A percentile compares a stretch with the other conserved stretches of the same genome.
Conservation (phyloP, 1,284 basidiomycete species). For the Xerocomus minutiporus region DNA sequence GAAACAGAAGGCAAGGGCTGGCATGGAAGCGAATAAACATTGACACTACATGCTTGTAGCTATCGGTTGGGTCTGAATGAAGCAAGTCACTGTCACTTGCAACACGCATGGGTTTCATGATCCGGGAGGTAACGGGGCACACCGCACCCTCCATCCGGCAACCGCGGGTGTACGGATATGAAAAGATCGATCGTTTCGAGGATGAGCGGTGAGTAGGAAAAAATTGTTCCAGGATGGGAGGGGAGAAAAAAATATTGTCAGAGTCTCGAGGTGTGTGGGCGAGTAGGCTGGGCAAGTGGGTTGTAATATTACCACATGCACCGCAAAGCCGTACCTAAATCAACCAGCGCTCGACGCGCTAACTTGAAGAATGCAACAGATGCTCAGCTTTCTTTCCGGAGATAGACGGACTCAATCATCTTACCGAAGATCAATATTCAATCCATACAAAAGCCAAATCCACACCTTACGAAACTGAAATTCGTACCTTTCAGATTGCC, state of each 20-base stretch:
- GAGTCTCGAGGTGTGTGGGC: not conserved
- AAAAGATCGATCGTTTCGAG: conserved; percentile 20
- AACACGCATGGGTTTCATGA: conserved; percentile 20
- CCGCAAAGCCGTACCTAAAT: conserved; percentile 17
- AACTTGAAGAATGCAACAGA: conserved; percentile 9
- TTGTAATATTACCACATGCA: not conserved
- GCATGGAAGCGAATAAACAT: conserved; percentile 24
- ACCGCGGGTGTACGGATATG: conserved; percentile 33
- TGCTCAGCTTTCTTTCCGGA: conserved; percentile 24
- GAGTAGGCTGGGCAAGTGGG: not conserved
- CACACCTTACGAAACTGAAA: conserved; percentile 31
- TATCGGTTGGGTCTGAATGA: conserved; percentile 8
- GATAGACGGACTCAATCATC: conserved; percentile 30
- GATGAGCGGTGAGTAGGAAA: conserved; percentile 12
- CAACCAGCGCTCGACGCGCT: conserved; percentile 10
- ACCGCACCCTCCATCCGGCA: conserved; percentile 23
- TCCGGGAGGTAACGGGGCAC: conserved; percentile 27
- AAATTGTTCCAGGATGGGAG: conserved; percentile 16
- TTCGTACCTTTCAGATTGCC: conserved; percentile 24
- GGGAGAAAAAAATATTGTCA: conserved; percentile 2
- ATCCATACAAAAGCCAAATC: conserved; percentile 33
- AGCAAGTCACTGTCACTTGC: conserved; percentile 4
- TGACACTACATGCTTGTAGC: conserved; percentile 7
- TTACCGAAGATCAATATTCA: conserved; percentile 29
- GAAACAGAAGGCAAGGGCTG: conserved; percentile 18